Conservation (phyloP, 2,329 filamentous ascomycete species). For the Xylaria sp. region DNA sequence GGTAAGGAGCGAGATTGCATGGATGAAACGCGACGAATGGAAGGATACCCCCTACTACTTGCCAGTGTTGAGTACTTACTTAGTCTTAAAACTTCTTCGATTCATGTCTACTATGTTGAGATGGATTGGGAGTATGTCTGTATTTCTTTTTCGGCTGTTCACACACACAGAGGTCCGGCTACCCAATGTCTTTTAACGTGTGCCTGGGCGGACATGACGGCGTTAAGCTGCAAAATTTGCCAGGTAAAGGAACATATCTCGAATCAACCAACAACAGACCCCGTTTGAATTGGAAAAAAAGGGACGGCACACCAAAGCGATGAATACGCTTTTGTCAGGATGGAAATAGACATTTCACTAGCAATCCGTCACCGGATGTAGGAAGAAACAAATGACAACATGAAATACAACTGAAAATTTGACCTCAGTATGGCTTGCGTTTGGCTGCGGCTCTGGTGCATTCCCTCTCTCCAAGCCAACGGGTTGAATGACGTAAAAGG, state of each 20-base stretch:
- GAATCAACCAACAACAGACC: constrained; percentile 35
- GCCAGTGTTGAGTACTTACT: constrained; percentile 43
- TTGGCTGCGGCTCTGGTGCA: constrained; percentile 13
- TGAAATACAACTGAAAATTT: constrained; percentile 38
- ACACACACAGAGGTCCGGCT: constrained; percentile 46
- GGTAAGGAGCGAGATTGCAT: constrained; percentile 49
- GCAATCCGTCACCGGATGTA: constrained; percentile 57
- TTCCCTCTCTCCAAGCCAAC: constrained; percentile 3
- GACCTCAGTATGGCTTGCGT: neutral
- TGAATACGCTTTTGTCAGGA: constrained; percentile 45
- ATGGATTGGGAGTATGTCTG: constrained; percentile 35
- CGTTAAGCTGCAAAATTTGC: constrained; percentile 41
- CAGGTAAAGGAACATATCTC: constrained; percentile 39
- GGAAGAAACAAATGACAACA: constrained; percentile 44
- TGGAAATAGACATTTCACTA: constrained; percentile 55
- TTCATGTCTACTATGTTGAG: constrained; percentile 49
- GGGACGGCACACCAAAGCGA: constrained; percentile 38
- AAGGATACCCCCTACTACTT: constrained; percentile 51
- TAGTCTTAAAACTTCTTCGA: constrained; percentile 39
- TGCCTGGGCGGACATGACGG: constrained; percentile 38
- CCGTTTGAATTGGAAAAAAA: constrained; percentile 45
- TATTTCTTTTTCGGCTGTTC: constrained; percentile 36
- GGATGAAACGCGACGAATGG: constrained; percentile 51
- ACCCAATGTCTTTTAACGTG: constrained; percentile 41
- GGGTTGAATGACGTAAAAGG: constrained; percentile 29